Percentiles rank a stretch among this genome's conserved stretches.
Evolutionary conservation across 768 basidiomycete species (phyloP).

Genomic region (Suillus alpinus): DNA sequence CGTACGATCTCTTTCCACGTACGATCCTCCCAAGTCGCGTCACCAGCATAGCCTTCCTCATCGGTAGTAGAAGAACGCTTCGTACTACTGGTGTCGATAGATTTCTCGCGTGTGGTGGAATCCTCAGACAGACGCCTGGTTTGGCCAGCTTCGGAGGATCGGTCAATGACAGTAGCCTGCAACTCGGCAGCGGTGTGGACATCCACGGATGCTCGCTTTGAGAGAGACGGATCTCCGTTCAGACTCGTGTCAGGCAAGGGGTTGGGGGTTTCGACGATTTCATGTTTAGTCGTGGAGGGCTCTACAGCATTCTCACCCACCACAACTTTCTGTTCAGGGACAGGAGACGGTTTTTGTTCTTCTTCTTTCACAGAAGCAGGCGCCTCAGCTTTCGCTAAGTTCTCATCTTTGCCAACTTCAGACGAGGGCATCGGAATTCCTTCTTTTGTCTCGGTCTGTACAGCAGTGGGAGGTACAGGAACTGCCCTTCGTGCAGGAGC

Average conservation of each 20-base stretch:
- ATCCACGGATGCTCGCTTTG: not conserved
- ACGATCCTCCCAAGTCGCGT: conserved; percentile 80
- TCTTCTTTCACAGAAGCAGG: conserved; percentile 2
- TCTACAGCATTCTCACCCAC: not conserved
- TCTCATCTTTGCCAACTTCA: not conserved
- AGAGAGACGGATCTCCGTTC: not conserved
- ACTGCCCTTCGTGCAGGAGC: conserved; percentile 51
- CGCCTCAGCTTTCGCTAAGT: not conserved
- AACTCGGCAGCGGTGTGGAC: not conserved
- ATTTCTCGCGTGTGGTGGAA: conserved; percentile 7
- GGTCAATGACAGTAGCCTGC: not conserved
- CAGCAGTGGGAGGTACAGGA: conserved; percentile 24
- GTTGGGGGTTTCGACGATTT: not conserved
- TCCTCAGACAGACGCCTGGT: conserved; percentile 2
- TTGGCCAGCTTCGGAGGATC: not conserved
- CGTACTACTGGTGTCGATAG: conserved; percentile 22
- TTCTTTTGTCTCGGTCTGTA: not conserved
- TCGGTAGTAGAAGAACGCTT: conserved; percentile 24
- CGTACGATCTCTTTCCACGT: conserved; percentile 78
- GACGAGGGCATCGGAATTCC: not conserved
- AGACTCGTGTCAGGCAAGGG: not conserved
- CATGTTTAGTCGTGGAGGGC: not conserved
- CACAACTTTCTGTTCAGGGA: not conserved
- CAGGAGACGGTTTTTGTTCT: not conserved
- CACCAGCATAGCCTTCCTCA: conserved; percentile 51